Base-by-base conservation (phyloP, 1,139 yeast species). In the Petasospora rhodanensis region DNA sequence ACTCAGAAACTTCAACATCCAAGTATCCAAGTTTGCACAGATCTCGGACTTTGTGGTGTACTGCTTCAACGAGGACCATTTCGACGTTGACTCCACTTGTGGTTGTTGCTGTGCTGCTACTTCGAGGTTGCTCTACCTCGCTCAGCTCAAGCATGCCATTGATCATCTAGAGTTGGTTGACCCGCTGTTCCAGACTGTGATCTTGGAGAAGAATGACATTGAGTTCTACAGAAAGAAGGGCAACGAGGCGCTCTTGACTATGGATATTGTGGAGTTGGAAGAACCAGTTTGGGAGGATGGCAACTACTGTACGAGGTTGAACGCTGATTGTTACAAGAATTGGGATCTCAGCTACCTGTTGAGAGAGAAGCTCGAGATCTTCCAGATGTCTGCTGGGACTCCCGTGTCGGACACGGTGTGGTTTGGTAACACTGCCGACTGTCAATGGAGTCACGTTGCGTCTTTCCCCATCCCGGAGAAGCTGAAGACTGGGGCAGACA, bases 361-460 rank as follows among this genome's bases (percentile, higher is more conserved):
- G 37, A 77, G 82, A 48, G 97, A 89, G 54, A 76, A 83, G 40
- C 66, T 83, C 9, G 96, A 87, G 56, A 80, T 87, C 41, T 67
- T 86, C 4, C 74, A 75, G 52, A 83, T 89, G 91, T 80, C 96
- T 1, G 67, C 85, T 3, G 94, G 95, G 0, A 73, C 93, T 1
- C 67, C 64, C 13, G 61, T 83, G 3, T 58, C 62, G 12, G 57
- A 62, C 1, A 66, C 73, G 28, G 73, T 87, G 5, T 89, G 89
- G 89, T 67, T 80, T 29, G 97, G 97, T 1, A 89, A 87, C 51
- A 64, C 76, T 2, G 67, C 73, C 2, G 84, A 79, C 50, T 70
- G 62, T 45, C n/a, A n/a, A n/a, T n/a, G n/a, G 68, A 65, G 40
- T 51, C 36, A 47, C 49, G 29, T 32, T 8, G 17, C 17, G 7